A percentile compares a stretch with the other conserved stretches of the same genome.
phyloP scores from a whole-genome alignment of 2,329 filamentous ascomycete genomes.

The Ophiostoma ips region DNA sequence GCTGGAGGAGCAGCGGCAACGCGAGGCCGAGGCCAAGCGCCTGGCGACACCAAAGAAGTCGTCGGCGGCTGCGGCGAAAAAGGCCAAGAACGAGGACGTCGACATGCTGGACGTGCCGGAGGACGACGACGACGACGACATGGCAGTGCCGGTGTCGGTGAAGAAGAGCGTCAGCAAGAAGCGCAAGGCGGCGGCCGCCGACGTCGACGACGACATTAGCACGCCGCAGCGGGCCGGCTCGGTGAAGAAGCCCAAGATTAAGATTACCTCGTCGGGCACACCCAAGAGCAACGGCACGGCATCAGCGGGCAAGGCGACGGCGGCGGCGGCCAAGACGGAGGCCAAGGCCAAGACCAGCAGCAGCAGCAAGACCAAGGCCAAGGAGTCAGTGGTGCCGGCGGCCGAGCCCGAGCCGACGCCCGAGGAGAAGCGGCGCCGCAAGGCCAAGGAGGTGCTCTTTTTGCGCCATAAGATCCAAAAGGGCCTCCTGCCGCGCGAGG shows the following conservation, averaged over 20 bases:
- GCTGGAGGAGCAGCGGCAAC: slow-evolving; percentile 29
- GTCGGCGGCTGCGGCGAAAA: slow-evolving; percentile 37
- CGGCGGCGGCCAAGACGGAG: slow-evolving; percentile 32
- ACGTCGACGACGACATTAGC: slow-evolving; percentile 42
- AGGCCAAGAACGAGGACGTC: slow-evolving; percentile 46
- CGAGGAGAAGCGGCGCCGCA: slow-evolving; percentile 44
- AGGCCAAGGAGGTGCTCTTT: slow-evolving; percentile 71
- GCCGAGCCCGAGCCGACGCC: slow-evolving; percentile 45
- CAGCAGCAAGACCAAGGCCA: slow-evolving; percentile 16
- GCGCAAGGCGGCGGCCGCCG: too few species aligned
- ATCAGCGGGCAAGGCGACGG: slow-evolving; percentile 17
- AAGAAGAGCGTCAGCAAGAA: slow-evolving; percentile 51
- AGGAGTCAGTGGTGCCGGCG: slow-evolving; percentile 24
- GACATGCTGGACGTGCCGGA: slow-evolving; percentile 42
- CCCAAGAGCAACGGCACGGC: slow-evolving; percentile 38
- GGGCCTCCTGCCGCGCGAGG: slow-evolving; percentile 74
- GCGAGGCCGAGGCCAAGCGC: slow-evolving; percentile 21
- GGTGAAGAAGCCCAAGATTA: slow-evolving; percentile 55
- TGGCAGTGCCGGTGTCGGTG: slow-evolving; percentile 27
- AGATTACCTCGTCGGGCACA: slow-evolving; percentile 37
- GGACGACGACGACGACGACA: slow-evolving; percentile 32
- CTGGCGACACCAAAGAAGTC: slow-evolving; percentile 30
- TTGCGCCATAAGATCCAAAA: slow-evolving; percentile 91
- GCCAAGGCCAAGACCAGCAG: slow-evolving; percentile 6
- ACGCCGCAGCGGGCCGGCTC: slow-evolving; percentile 36